These are phyloP conservation scores for Neonectria faginata DNA, from an alignment of 2,329 filamentous ascomycete genomes.

Conservation along the genomic window DNA sequence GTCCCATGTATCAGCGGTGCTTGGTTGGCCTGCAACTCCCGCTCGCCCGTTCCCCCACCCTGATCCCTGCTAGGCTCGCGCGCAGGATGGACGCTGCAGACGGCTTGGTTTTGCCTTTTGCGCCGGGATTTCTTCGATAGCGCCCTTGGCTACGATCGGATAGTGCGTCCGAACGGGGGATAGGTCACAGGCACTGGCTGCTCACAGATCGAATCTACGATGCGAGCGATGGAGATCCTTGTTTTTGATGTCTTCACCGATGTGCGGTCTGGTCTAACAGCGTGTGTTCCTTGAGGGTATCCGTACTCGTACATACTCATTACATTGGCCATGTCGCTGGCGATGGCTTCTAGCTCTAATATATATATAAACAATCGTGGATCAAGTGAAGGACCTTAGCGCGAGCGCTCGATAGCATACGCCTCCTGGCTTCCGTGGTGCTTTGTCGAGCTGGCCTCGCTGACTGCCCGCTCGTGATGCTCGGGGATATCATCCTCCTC, in stretches of 20 bases:
- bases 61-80: constrained; percentile 25
- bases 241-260: constrained; percentile 28
- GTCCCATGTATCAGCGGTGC: constrained; percentile 1
- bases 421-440: constrained; percentile 22
- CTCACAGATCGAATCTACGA: constrained; percentile 29
- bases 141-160: constrained; percentile 30
- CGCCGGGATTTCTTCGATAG: constrained; percentile 12
- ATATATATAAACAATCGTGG: constrained; percentile 21
- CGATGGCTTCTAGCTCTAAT: constrained; percentile 32
- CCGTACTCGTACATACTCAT: constrained; percentile 29
- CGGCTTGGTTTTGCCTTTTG: constrained; percentile 10
- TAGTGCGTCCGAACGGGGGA: constrained; percentile 22
- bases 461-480: constrained; percentile 44
- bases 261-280: background rate
- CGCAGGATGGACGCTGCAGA: constrained; percentile 6
- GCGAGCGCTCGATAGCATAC: constrained; percentile 39
- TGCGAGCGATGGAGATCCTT: constrained; percentile 21
- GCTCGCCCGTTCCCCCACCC: constrained; percentile 14
- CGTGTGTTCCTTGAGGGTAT: constrained; percentile 14
- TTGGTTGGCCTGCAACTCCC: constrained; percentile 8
- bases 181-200: constrained; percentile 12
- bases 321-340: constrained; percentile 33
- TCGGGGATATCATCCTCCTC: constrained; percentile 34
- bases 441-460: constrained; percentile 43
- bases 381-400: constrained; percentile 29